phyloP scores from a whole-genome alignment of 106 monocot genomes.

The Narthecium ossifragum region DNA sequence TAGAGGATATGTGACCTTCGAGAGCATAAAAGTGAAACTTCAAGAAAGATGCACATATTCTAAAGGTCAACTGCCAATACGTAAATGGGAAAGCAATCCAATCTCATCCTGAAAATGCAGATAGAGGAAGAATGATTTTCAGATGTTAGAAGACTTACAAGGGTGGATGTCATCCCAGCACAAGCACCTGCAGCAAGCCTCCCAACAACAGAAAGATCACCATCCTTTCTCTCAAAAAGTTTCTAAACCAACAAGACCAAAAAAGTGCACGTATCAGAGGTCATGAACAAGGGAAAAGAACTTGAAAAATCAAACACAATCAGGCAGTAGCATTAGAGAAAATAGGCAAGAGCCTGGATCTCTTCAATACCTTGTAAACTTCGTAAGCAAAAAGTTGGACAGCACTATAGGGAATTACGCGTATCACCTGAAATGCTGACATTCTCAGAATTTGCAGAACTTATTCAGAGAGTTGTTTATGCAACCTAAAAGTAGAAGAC shows the following conservation, averaged over 20 bases:
- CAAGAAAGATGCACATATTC: too few species aligned
- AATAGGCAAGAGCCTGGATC: background rate
- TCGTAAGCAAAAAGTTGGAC: conserved; percentile 96
- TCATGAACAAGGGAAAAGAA: background rate
- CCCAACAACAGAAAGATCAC: conserved; percentile 80
- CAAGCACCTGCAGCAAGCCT: conserved; percentile 90
- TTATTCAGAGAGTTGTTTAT: background rate
- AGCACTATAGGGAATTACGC: conserved; percentile 94
- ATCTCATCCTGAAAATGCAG: too few species aligned
- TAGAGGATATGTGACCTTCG: conserved; percentile 89
- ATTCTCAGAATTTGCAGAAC: conserved; percentile 1
- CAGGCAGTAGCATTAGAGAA: background rate
- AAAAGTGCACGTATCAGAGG: background rate
- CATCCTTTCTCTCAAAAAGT: conserved; percentile 67
- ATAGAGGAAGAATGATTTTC: background rate
- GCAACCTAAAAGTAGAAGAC: background rate
- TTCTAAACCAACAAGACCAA: conserved; percentile 44
- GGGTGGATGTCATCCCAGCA: conserved; percentile 98
- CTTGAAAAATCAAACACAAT: too few species aligned
- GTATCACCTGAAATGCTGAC: conserved; percentile 62
- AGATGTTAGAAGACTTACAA: conserved; percentile 47
- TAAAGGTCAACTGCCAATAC: too few species aligned
- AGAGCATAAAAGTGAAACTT: too few species aligned
- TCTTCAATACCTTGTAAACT: conserved; percentile 67
- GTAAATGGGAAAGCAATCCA: too few species aligned